Evolutionary conservation across 352 stramenopile genomes (phyloP), one percentile per base, ranked within the genome.

Genomic region (Pythium sp.): DNA sequence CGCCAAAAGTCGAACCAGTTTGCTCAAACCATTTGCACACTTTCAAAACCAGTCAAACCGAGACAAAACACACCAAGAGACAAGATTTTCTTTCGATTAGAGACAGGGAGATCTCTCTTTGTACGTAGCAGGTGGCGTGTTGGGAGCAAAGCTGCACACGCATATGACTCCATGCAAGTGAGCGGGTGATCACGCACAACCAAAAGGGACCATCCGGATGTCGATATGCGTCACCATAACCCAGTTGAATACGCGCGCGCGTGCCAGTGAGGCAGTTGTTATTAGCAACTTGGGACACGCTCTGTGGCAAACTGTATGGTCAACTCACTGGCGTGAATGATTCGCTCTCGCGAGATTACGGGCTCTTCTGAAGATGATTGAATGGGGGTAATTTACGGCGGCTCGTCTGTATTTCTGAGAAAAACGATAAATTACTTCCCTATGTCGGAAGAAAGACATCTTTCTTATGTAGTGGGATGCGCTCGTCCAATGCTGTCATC

Each of bases 381-480:
- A 15, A 55, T n/a, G 20, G 41, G n/a, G 5, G n/a, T 55, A 28
- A 26, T 55, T 55, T 56, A 30, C n/a, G 9, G 8, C 6, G 22
- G 7, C 43, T 51, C 18, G 43, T n/a, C 18, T 49, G 43, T 11
- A 30, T 28, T 30, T 5, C 49, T 56, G 49, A 56, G 49, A 56
- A 56, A 56, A 56, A 28, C 14, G 15, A 38, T 61, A 46, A 47
- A 61, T 61, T 43, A 61, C 55, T 28, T 46, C 0, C 32, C 32
- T 2, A 47, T 30, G 56, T 47, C 32, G 56, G 32, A 47, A 61
- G 56, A 49, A 61, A 32, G 6, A 41, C 54, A 36, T 11, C 15
- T 7, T 18, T 41, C 9, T 20, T 18, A 22, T 2, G 5, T 3
- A 9, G 4, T 3, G 18, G 43, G 43, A 51, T 49, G 43, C 1